Conservation (phyloP, 176 grass and related monocot species). For the Pontederia crassipes region DNA sequence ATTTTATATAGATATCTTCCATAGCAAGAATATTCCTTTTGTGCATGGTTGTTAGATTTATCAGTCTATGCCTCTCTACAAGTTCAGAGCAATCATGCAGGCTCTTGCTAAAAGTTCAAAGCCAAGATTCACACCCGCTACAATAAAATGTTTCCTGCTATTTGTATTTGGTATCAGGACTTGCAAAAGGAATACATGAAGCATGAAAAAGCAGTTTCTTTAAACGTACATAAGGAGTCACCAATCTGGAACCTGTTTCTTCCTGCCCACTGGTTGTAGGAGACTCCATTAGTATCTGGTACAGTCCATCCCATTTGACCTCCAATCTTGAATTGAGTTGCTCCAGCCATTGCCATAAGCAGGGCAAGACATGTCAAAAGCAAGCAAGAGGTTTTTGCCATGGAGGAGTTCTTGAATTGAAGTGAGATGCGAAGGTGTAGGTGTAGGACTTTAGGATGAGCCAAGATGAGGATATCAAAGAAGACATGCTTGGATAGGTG, state of each 20-base stretch:
- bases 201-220: too few relatives aligned
- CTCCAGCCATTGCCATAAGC: slow-evolving; percentile 23
- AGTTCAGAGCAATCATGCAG: too few relatives aligned
- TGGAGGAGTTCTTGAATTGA: background rate
- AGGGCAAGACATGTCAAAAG: slow-evolving; percentile 16
- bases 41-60: too few relatives aligned
- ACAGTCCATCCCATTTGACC: slow-evolving; percentile 39
- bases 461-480: background rate
- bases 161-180: too few relatives aligned
- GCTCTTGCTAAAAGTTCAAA: too few relatives aligned
- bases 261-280: slow-evolving; percentile 40
- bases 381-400: slow-evolving; percentile 12
- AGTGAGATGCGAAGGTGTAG: too few relatives aligned
- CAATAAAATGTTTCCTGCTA: too few relatives aligned
- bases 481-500: background rate
- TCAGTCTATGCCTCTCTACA: too few relatives aligned
- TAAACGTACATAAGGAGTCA: slow-evolving; percentile 48
- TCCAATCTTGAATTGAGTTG: slow-evolving; percentile 50
- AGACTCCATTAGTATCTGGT: slow-evolving; percentile 14
- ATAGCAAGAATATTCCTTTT: too few relatives aligned
- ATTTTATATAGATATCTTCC: too few relatives aligned
- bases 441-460: background rate
- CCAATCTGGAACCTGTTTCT: slow-evolving; percentile 43
- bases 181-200: too few relatives aligned
- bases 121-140: too few relatives aligned